Evolutionary conservation across 225 moss, liverwort and hornwort species (phyloP), one percentile per base, ranked within the genome.

Genomic region (Anthoceros angustus): DNA sequence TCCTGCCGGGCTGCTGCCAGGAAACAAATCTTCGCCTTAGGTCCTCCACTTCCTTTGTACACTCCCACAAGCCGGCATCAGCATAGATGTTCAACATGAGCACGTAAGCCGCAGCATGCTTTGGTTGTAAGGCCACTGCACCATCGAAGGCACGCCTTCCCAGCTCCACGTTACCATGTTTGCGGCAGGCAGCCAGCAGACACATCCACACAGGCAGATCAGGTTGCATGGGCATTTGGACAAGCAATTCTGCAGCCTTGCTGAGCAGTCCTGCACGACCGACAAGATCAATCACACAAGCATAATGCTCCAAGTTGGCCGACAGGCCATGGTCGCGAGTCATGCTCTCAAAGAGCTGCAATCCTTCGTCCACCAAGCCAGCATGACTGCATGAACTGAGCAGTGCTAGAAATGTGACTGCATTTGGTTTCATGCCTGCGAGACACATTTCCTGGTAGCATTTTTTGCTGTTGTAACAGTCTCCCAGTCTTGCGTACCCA

Each of bases 301-400:
- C 55, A 55, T 55, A 55, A 20, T 55, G 55, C n/a, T 55, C 55
- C 14, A 55, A 18, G 18, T 1, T 23, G 18, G 55, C n/a, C 7
- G 18, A 7, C 10, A 55, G 7, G 55, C 55, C 55, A 55, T 55
- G 23, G 23, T 55, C 55, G 18, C 55, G 18, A 18, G 55, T 55
- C 55, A 55, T 55, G 4, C n/a, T 18, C 55, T 55, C 55, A 23
- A 55, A 55, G 4, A 15, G 23, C 14, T 55, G 16, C 14, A 55
- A 18, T 5, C 55, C 55, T 9, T 18, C 14, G 23, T 55, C 55
- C 18, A 55, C 55, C 55, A 55, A 23, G 14, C 55, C 55, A 20
- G 55, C 55, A 55, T 55, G 55, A 23, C 55, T 55, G 55, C 55
- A 55, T 55, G 55, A 18, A 18, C n/a, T 18, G 55, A 55, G 55